Conservation (phyloP, 2,329 filamentous ascomycete species). For the Huntiella abstrusa region DNA sequence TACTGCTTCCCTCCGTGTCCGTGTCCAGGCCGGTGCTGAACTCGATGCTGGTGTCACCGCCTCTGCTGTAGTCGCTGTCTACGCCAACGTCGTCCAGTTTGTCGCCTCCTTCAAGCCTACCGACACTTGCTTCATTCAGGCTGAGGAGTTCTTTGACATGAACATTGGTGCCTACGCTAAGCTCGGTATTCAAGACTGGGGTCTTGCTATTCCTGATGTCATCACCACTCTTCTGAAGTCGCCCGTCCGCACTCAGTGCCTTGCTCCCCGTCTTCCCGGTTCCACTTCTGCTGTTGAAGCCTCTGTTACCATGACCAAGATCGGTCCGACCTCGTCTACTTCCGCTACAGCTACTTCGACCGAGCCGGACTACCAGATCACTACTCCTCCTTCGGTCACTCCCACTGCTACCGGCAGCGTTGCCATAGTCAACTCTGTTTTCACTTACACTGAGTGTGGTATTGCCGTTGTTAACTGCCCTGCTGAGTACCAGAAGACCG, state of each 20-base stretch:
- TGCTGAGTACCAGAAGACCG: conserved; percentile 18
- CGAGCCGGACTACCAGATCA: too few species aligned
- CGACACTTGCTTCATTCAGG: conserved; percentile 19
- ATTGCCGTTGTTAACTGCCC: conserved; percentile 23
- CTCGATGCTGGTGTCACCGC: conserved; percentile 20
- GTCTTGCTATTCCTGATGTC: conserved; percentile 23
- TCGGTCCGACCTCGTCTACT: not conserved
- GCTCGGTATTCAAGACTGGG: conserved; percentile 21
- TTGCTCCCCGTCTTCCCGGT: conserved; percentile 12
- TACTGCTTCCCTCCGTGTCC: conserved; percentile 30
- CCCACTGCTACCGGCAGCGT: too few species aligned
- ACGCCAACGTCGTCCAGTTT: conserved; percentile 35
- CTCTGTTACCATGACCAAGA: not conserved
- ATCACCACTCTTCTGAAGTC: conserved; percentile 22
- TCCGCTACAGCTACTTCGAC: not conserved
- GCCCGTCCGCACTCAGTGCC: conserved; percentile 21
- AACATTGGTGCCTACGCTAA: conserved; percentile 22
- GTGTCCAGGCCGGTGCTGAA: conserved; percentile 25
- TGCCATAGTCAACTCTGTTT: conserved; percentile 8
- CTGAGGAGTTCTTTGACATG: conserved; percentile 21
- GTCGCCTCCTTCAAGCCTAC: conserved; percentile 22
- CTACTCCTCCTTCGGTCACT: too few species aligned
- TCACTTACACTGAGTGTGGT: conserved; percentile 21
- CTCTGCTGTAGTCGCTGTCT: conserved; percentile 27
- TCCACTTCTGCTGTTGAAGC: not conserved